These are phyloP conservation scores for Leccinum pachyderme DNA, from an alignment of 1,284 basidiomycete species.

Conservation along the genomic window DNA sequence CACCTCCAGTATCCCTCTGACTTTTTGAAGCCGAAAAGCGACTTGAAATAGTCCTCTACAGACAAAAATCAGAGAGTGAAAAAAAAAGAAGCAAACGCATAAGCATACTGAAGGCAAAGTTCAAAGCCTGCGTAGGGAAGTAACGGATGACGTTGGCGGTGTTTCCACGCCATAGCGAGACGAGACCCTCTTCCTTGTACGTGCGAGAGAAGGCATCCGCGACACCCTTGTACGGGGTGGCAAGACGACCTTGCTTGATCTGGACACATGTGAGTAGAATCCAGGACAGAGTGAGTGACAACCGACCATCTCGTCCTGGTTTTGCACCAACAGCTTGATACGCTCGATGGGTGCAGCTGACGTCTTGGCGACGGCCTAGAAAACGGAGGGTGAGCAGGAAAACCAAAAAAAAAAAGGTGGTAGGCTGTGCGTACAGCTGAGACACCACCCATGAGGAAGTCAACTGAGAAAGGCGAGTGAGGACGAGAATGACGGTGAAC, in stretches of 20 bases:
- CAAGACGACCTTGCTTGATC: conserved; percentile 97
- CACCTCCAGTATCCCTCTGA: conserved; percentile 86
- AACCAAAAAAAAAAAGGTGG: not conserved
- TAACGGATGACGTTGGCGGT: conserved; percentile 98
- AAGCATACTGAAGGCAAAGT: conserved; percentile 88
- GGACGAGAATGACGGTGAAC: not conserved
- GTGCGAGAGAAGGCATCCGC: conserved; percentile 86
- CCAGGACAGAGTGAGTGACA: not conserved
- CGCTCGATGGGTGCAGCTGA: conserved; percentile 98
- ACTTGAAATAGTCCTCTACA: conserved; percentile 95
- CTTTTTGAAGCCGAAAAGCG: conserved; percentile 91
- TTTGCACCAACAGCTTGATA: conserved; percentile 97
- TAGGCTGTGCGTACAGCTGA: conserved; percentile 64
- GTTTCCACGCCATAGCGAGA: conserved; percentile 94
- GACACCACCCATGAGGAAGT: conserved; percentile 92
- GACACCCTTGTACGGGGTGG: conserved; percentile 91
- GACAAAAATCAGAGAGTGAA: not conserved
- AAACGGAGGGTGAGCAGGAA: conserved; percentile 11
- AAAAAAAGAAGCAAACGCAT: not conserved
- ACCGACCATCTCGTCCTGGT: conserved; percentile 91
- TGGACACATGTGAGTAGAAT: conserved; percentile 33
- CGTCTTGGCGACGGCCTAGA: conserved; percentile 93
- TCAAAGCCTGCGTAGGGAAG: conserved; percentile 95
- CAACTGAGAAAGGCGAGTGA: conserved; percentile 48
- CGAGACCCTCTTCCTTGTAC: conserved; percentile 87